Evolutionary conservation across 805 yeast genomes (phyloP).

Genomic region (Candida chauliodis): DNA sequence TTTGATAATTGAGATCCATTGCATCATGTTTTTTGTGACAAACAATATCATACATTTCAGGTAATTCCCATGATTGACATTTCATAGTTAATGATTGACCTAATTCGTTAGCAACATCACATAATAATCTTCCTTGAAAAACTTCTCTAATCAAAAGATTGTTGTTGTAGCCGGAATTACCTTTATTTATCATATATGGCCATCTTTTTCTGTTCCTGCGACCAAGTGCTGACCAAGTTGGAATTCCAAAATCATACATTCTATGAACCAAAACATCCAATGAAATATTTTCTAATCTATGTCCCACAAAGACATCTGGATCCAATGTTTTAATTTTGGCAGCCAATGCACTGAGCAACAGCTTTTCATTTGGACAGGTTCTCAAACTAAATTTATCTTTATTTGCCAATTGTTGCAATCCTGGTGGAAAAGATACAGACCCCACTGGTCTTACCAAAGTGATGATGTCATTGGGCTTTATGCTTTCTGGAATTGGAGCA

Average conservation of each 20-base stretch:
- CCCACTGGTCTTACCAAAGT: constrained; percentile 83
- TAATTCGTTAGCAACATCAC: constrained; percentile 92
- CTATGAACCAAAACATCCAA: constrained; percentile 79
- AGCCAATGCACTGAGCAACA: constrained; percentile 69
- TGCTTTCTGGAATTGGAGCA: constrained; percentile 60
- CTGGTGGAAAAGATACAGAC: constrained; percentile 65
- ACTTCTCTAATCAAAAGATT: constrained; percentile 62
- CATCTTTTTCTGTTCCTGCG: constrained; percentile 72
- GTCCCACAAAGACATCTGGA: constrained; percentile 91
- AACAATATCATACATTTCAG: constrained; percentile 84
- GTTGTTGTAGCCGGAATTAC: constrained; percentile 38
- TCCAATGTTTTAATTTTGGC: constrained; percentile 70
- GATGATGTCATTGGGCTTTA: constrained; percentile 56
- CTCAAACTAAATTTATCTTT: constrained; percentile 51
- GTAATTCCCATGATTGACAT: constrained; percentile 91
- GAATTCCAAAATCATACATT: constrained; percentile 68
- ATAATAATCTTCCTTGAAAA: constrained; percentile 78
- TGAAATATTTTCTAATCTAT: constrained; percentile 73
- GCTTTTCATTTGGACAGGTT: constrained; percentile 68
- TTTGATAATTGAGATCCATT: constrained; percentile 70
- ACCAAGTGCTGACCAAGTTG: constrained; percentile 79
- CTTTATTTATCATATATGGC: constrained; percentile 70
- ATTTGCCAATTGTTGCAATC: constrained; percentile 59
- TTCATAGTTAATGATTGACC: constrained; percentile 89
- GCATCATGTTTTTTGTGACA: constrained; percentile 61